Evolutionary conservation across 495 filamentous ascomycete genomes (phyloP).

Genomic region (Penicillium pancosmium): DNA sequence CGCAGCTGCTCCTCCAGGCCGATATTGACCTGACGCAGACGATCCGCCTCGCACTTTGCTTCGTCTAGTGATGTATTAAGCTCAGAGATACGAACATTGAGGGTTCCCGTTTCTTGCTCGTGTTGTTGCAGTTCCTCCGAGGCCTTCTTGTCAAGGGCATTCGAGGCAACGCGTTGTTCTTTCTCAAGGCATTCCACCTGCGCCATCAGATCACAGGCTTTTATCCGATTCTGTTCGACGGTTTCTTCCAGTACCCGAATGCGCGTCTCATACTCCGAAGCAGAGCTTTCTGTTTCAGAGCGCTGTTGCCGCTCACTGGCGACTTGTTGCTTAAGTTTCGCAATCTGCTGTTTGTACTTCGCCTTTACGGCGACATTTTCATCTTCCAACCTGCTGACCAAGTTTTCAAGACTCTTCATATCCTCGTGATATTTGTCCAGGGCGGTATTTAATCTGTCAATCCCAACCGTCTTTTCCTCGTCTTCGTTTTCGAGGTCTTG

Average conservation of each 20-base stretch:
- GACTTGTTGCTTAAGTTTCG: conserved; percentile 42
- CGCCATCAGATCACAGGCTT: conserved; percentile 37
- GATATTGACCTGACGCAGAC: conserved; percentile 34
- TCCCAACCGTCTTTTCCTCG: conserved; percentile 57
- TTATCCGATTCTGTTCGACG: conserved; percentile 40
- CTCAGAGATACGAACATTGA: conserved; percentile 45
- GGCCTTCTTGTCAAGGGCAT: conserved; percentile 32
- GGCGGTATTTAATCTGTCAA: conserved; percentile 63
- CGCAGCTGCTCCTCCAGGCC: conserved; percentile 41
- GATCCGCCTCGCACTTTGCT: conserved; percentile 34
- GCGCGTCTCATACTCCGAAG: conserved; percentile 34
- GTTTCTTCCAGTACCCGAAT: conserved; percentile 46
- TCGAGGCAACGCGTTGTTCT: conserved; percentile 29
- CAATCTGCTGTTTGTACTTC: conserved; percentile 38
- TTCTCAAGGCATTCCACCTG: conserved; percentile 37
- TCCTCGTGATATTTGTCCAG: conserved; percentile 67
- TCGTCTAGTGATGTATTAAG: conserved; percentile 41
- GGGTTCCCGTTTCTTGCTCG: conserved; percentile 44
- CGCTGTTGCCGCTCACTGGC: conserved; percentile 40
- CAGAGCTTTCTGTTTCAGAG: conserved; percentile 37
- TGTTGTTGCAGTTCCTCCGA: conserved; percentile 36
- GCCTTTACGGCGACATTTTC: conserved; percentile 46
- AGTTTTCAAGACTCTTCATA: conserved; percentile 59
- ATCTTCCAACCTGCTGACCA: conserved; percentile 61
- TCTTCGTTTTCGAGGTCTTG: conserved; percentile 54